These are phyloP conservation scores for Chlorella sp. DNA, from an alignment of 139 green algal genomes.

Conservation along the genomic window DNA sequence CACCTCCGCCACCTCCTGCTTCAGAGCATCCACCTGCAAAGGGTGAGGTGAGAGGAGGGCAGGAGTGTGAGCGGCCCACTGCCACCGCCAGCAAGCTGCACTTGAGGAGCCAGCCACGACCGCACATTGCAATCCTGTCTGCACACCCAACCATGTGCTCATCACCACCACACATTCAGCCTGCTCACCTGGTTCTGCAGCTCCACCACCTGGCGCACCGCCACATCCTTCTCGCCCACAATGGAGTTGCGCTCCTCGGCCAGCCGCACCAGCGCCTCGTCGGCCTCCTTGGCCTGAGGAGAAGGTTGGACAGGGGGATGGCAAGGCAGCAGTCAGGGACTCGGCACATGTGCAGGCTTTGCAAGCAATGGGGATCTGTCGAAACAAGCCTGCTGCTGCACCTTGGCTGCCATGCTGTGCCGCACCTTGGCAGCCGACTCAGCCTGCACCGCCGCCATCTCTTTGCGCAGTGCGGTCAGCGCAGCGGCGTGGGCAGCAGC, in stretches of 20 bases:
- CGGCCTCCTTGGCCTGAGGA: conserved; percentile 10
- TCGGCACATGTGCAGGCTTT: no score
- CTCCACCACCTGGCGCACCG: conserved; percentile 9
- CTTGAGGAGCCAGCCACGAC: no score
- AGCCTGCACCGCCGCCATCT: not conserved
- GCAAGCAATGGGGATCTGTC: no score
- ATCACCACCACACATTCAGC: no score
- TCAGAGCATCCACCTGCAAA: not conserved
- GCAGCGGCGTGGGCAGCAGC: not conserved
- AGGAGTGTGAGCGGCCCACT: no score
- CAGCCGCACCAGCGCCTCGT: conserved; percentile 16
- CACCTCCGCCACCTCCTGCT: conserved; percentile 28
- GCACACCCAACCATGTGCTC: no score
- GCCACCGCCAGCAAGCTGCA: no score
- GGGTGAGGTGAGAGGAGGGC: no score
- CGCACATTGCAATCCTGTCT: no score
- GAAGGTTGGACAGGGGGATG: not conserved
- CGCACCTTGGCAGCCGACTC: conserved; percentile 16
- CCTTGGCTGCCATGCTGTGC: no score
- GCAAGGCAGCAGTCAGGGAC: not conserved
- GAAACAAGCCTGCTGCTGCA: no score
- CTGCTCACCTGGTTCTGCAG: not conserved
- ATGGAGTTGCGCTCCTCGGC: conserved; percentile 4
- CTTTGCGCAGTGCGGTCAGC: not conserved
- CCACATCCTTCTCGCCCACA: conserved; percentile 18